Evolutionary conservation across 2,329 filamentous ascomycete species (phyloP).

Genomic region (Xylaria arbuscula): DNA sequence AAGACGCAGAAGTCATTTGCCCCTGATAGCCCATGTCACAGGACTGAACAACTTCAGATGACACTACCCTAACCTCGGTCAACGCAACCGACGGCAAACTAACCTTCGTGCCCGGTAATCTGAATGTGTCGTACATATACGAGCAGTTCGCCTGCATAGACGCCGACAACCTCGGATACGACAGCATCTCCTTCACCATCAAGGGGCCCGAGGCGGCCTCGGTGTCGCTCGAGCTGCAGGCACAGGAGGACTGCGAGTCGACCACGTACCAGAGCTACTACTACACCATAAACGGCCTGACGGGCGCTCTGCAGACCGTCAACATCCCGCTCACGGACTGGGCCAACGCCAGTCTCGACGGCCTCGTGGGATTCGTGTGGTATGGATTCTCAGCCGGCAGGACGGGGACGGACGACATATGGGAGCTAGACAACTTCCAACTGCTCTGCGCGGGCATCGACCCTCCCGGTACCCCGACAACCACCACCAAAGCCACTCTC

Average conservation of each 20-base stretch:
- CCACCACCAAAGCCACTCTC: constrained; percentile 8
- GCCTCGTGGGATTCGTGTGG: constrained; percentile 58
- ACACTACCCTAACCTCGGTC: constrained; percentile 45
- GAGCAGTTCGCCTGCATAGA: constrained; percentile 47
- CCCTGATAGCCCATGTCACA: not conserved
- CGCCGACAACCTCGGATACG: constrained; percentile 38
- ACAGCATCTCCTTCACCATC: constrained; percentile 46
- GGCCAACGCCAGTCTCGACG: constrained; percentile 61
- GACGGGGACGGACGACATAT: constrained; percentile 53
- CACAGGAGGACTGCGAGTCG: constrained; percentile 39
- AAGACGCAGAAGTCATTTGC: constrained; percentile 26
- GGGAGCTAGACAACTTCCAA: constrained; percentile 61
- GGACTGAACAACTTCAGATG: constrained; percentile 41
- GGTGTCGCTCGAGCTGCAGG: constrained; percentile 48
- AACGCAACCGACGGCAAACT: constrained; percentile 42
- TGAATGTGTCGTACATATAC: constrained; percentile 46
- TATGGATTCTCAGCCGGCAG: constrained; percentile 49
- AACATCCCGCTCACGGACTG: constrained; percentile 61
- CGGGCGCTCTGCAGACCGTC: constrained; percentile 61
- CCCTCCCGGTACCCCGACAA: constrained; percentile 34
- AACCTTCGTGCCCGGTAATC: constrained; percentile 44
- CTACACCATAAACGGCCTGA: constrained; percentile 58
- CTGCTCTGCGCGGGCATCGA: constrained; percentile 54
- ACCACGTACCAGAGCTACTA: constrained; percentile 54
- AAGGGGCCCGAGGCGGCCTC: constrained; percentile 49